Conservation (phyloP, 1,284 basidiomycete species). For the Microbotryum violaceum region DNA sequence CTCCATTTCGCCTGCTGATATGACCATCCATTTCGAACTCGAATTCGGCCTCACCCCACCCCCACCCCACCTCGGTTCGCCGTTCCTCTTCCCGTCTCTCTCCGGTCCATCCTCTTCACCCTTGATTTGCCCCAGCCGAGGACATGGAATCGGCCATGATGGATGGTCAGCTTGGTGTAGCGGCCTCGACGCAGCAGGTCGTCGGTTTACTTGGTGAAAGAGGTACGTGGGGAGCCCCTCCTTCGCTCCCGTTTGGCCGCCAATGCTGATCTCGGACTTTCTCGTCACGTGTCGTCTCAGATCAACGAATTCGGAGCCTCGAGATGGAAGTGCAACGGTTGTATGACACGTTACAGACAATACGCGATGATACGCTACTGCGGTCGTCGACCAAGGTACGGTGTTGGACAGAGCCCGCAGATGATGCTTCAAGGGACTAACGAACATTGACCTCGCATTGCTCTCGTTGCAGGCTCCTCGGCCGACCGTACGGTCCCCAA, state of each 20-base stretch:
- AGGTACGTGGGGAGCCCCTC: slow-evolving; percentile 16
- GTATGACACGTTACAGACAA: slow-evolving; percentile 50
- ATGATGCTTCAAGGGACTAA: no score
- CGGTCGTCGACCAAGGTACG: slow-evolving; percentile 10
- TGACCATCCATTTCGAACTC: background rate
- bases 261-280: no score
- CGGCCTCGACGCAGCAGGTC: slow-evolving; percentile 22
- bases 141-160: slow-evolving; percentile 26
- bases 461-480: slow-evolving; percentile 4
- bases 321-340: slow-evolving; percentile 69
- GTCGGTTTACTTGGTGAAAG: slow-evolving; percentile 30
- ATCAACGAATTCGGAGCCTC: slow-evolving; percentile 56
- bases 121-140: slow-evolving; percentile 24
- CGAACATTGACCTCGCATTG: no score
- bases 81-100: no score
- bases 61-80: background rate
- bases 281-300: slow-evolving; percentile 42
- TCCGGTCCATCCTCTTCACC: no score
- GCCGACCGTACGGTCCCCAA: slow-evolving; percentile 22
- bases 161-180: slow-evolving; percentile 7
- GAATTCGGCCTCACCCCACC: background rate
- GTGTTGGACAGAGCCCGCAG: no score
- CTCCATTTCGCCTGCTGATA: no score
- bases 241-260: background rate
- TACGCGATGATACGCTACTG: slow-evolving; percentile 29